Percentiles rank a stretch among this genome's conserved stretches.
These are phyloP conservation scores for Hansfordia pulvinata DNA, from an alignment of 2,329 filamentous ascomycete species.

Conservation along the genomic window DNA sequence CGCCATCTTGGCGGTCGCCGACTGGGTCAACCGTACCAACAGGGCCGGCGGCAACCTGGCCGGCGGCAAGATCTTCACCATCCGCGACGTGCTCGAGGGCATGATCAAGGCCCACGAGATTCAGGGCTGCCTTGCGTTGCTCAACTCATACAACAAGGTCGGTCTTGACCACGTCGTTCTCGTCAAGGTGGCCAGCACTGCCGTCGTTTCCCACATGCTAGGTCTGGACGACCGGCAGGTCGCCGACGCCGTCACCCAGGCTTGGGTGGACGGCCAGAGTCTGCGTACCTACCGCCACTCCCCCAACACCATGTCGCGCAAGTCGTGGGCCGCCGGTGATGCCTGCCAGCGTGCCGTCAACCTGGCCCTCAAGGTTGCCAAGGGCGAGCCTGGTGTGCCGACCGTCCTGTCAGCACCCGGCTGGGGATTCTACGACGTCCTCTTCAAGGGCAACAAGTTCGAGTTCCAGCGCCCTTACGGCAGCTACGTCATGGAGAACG, in stretches of 20 bases:
- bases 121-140: conserved; percentile 87
- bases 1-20: conserved; percentile 88
- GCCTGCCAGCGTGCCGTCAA: conserved; percentile 93
- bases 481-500: conserved; percentile 99
- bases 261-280: conserved; percentile 92
- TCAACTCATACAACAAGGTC: conserved; percentile 99
- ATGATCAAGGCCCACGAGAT: conserved; percentile 99
- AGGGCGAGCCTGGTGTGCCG: conserved; percentile 81
- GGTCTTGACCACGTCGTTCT: conserved; percentile 95
- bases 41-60: conserved; percentile 65
- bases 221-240: conserved; percentile 83
- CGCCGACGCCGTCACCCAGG: conserved; percentile 88
- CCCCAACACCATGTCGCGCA: conserved; percentile 98
- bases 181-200: conserved; percentile 92
- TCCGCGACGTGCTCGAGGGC: conserved; percentile 83
- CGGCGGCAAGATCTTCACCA: conserved; percentile 75
- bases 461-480: conserved; percentile 92
- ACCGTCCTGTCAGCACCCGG: conserved; percentile 84
- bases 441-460: conserved; percentile 93
- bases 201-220: conserved; percentile 90
- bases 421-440: conserved; percentile 98
- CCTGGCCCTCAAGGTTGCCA: conserved; percentile 78
- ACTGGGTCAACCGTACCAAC: conserved; percentile 93
- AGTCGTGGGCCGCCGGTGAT: conserved; percentile 97
- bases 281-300: conserved; percentile 94